Conservation (phyloP, 2,329 filamentous ascomycete species). For the Neonectria coccinea region DNA sequence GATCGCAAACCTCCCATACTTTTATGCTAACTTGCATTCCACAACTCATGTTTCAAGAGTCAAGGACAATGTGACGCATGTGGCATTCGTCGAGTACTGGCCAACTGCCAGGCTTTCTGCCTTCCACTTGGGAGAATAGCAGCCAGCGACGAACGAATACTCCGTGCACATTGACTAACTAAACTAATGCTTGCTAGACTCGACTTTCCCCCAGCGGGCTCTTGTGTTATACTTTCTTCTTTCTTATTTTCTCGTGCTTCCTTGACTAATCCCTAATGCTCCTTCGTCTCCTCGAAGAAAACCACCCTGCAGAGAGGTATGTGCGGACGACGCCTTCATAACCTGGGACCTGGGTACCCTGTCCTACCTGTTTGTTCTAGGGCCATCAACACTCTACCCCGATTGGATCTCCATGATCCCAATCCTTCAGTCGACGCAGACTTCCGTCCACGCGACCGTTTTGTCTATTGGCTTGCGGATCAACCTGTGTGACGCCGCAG, state of each 20-base stretch:
- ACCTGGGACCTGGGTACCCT: slow-evolving; percentile 11
- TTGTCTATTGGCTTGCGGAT: slow-evolving; percentile 30
- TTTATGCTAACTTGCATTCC: background rate
- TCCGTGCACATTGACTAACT: background rate
- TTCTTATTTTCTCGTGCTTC: background rate
- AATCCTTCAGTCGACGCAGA: slow-evolving; percentile 22
- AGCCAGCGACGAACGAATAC: background rate
- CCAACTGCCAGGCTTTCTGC: background rate
- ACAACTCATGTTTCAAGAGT: background rate
- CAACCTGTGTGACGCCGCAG: slow-evolving; percentile 35
- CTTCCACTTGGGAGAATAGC: background rate
- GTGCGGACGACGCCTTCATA: slow-evolving; percentile 9
- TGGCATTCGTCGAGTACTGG: background rate
- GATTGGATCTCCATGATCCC: slow-evolving; percentile 27
- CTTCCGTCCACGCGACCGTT: slow-evolving; percentile 20
- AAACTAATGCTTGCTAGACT: background rate
- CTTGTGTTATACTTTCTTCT: background rate
- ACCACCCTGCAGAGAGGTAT: background rate
- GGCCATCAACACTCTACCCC: slow-evolving; percentile 24
- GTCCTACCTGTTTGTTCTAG: slow-evolving; percentile 2
- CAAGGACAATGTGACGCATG: background rate
- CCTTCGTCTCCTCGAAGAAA: background rate
- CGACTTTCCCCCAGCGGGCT: background rate
- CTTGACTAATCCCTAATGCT: background rate
- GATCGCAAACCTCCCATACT: background rate